Conservation (phyloP, 805 yeast species). For the Candida easanensis region DNA sequence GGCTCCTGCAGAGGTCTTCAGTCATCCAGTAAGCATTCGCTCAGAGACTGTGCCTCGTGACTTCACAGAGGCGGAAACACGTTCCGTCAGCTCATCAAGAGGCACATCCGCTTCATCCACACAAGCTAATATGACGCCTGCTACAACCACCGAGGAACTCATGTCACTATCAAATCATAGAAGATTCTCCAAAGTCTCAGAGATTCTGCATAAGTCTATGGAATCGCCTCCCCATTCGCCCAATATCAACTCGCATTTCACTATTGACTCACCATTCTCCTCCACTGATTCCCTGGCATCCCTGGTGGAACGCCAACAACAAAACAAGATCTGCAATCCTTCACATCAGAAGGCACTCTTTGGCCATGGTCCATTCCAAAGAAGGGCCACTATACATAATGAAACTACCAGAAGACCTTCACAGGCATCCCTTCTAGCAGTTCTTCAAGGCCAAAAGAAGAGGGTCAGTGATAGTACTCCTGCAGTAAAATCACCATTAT, state of each 20-base stretch:
- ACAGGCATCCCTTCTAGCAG: constrained; percentile 19
- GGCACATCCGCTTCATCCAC: constrained; percentile 1
- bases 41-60: background rate
- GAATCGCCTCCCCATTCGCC: constrained; percentile 22
- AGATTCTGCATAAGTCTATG: constrained; percentile 17
- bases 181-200: constrained; percentile 18
- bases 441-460: constrained; percentile 10
- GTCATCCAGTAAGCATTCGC: constrained; percentile 3
- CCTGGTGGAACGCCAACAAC: constrained; percentile 38
- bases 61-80: background rate
- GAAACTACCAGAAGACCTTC: constrained; percentile 13
- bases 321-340: constrained; percentile 41
- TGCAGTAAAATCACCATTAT: constrained; percentile 16
- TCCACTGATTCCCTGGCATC: constrained; percentile 37
- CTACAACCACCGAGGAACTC: constrained; percentile 7
- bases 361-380: constrained; percentile 5
- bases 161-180: constrained; percentile 2
- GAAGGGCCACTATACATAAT: constrained; percentile 1
- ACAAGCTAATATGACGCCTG: constrained; percentile 2
- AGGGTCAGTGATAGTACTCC: constrained; percentile 13
- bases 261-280: constrained; percentile 26
- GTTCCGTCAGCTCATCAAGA: background rate
- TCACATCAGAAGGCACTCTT: constrained; percentile 35
- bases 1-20: constrained; percentile 21
- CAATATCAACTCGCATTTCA: constrained; percentile 3